A percentile compares a stretch with the other conserved stretches of the same genome.
Conservation (phyloP, 768 basidiomycete genomes). For the Suillus subalutaceus region DNA sequence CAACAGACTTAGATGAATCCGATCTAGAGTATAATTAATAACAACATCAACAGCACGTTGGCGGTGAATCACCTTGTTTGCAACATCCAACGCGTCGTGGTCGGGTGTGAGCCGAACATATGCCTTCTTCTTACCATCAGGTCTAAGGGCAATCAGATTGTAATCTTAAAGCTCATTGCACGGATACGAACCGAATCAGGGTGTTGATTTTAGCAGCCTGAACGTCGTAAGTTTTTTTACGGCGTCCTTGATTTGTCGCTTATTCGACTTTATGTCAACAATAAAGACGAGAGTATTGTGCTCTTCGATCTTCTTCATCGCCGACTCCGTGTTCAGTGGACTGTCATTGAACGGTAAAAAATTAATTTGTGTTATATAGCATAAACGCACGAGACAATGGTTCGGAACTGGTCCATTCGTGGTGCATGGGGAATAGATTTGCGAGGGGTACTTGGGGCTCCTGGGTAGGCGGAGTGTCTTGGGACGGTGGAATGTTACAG, state of each 20-base stretch:
- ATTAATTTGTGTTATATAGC: background rate
- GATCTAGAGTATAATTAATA: slow-evolving; percentile 52
- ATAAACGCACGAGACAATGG: slow-evolving; percentile 79
- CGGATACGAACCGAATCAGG: slow-evolving; percentile 78
- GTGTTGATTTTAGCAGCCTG: slow-evolving; percentile 97
- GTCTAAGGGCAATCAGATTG: slow-evolving; percentile 48
- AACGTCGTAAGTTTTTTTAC: slow-evolving; percentile 99
- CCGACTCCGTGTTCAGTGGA: slow-evolving; percentile 92
- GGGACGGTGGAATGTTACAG: slow-evolving; percentile 94
- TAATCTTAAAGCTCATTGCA: background rate
- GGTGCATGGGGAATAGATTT: slow-evolving; percentile 92
- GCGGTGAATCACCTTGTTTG: slow-evolving; percentile 78
- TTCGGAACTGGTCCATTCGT: slow-evolving; percentile 96
- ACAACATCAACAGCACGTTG: slow-evolving; percentile 1
- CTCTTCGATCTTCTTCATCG: slow-evolving; percentile 99
- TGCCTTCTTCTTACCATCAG: slow-evolving; percentile 99
- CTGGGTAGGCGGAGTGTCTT: slow-evolving; percentile 88
- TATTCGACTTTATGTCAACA: slow-evolving; percentile 93
- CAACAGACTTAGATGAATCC: slow-evolving; percentile 78
- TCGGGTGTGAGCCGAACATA: slow-evolving; percentile 95
- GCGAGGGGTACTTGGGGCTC: slow-evolving; percentile 91
- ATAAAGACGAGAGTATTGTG: slow-evolving; percentile 99
- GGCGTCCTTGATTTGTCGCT: slow-evolving; percentile 99
- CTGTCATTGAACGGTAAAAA: slow-evolving; percentile 38
- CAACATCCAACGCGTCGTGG: slow-evolving; percentile 95